Base-by-base conservation (phyloP, 352 stramenopile species). In the Pelagophyceae sp. region DNA sequence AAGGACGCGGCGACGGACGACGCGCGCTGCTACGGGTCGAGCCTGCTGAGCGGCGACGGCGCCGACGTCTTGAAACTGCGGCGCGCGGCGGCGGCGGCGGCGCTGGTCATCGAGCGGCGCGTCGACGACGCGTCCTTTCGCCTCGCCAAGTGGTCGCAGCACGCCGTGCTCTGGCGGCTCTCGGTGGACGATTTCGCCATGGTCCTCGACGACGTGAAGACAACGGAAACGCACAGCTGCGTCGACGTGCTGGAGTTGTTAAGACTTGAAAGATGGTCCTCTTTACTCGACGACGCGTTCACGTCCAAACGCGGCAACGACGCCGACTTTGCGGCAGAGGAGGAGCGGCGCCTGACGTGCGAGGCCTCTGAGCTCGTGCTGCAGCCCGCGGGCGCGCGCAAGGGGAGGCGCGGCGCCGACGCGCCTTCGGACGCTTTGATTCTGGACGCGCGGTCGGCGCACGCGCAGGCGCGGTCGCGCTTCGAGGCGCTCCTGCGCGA, bases 91-190 rank as follows among this genome's bases (percentile, higher is more conserved):
- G 77, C 79, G 1, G 77, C 79, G 72, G 85, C 89, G 0, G 93
- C 93, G 77, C 78, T 70, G 76, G 54, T 78, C 11, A 84, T 93
- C 33, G 87, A 93, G 76, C 70, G 78, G 60, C 87, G 90, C 38
- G 83, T 94, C 17, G 80, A 85, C 35, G 88, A 97, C 72, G 88
- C 97, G 37, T 87, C 94, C 65, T 82, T 86, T 3, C 99, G 99
- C 86, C 91, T 96, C 25, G 86, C 88, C 37, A 92, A 90, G 40
- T 99, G 97, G 97, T 83, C 99, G 38, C 93, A 96, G 75, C 99
- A 99, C 81, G 96, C 99, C 83, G 94, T 91, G 31, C 83, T 99
- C 45, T 99, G 97, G 97, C 95, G 99, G 83, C 96, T 98, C 83
- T 93, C 98, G 83, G 92, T 97, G 27, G 86, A 93, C 76, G 91